Base-by-base conservation (phyloP, 345 rosid species). In the Populus euphratica region DNA sequence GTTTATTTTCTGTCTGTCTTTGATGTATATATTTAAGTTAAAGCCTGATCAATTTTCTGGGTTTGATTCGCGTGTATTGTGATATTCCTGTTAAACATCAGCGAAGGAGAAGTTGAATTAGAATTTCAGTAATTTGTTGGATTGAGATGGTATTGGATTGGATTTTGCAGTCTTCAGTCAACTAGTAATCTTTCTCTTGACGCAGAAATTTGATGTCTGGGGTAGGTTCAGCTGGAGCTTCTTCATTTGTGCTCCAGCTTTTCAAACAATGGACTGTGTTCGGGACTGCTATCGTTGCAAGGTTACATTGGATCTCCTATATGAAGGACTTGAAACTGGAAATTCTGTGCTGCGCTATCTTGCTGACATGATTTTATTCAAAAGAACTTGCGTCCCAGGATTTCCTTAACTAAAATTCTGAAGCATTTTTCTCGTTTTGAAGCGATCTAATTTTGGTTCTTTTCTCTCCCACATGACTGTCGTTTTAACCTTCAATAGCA, bases 11-110 rank as follows among this genome's bases (percentile, higher is more conserved):
- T 66, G 63, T 68, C 35, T 54, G 80, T 65, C 76, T 43, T 70
- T 68, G 5, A 13, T 85, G 88, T 87, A 76, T 66, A 84, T 83
- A 75, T 31, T 64, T 74, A 72, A 76, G 76, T 68, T 29, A n/a
- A 21, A 79, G 68, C 79, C 73, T 44, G 72, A 81, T 67, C 65
- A 71, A 56, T 52, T 69, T 69, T 56, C 78, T 65, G 74, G 69
- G 25, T 75, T 77, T 18, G 13, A 62, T 35, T 47, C 75, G 14
- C 33, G 69, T 59, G 38, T 66, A 65, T 25, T 47, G 6, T 33
- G 44, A 12, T 21, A 25, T 41, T 21, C 9, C 29, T 59, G 29
- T n/a, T 13, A 59, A n/a, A 59, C 59, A 17, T 52, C 9, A 52
- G 20, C n/a, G 59, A 52, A 9, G 63, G 63, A 43, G 44, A 11